These are phyloP conservation scores for Spinacia oleracea DNA, from an alignment of 179 eudicot species.

Conservation along the genomic window DNA sequence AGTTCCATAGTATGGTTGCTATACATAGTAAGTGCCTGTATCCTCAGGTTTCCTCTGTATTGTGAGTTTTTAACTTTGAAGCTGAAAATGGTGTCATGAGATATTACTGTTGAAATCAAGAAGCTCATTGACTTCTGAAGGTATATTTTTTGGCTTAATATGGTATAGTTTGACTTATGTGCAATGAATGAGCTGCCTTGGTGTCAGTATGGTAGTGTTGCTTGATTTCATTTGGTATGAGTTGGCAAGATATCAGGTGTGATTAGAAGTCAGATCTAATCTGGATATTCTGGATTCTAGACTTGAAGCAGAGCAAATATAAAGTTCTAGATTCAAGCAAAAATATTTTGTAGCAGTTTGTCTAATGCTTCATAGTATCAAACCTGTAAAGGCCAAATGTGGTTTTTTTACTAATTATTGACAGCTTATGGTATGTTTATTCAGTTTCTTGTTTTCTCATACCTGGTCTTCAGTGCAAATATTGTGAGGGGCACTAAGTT, in stretches of 20 bases:
- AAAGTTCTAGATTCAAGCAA: background rate
- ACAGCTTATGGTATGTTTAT: background rate
- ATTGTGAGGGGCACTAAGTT: background rate
- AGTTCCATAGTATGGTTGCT: background rate
- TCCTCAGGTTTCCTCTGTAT: background rate
- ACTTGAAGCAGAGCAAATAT: background rate
- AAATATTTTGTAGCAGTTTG: background rate
- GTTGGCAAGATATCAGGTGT: background rate
- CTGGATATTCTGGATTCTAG: background rate
- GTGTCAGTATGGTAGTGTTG: background rate
- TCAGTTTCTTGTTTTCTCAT: background rate
- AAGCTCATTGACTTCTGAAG: background rate
- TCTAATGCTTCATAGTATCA: background rate
- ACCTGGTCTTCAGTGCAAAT: background rate
- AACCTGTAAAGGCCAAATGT: background rate
- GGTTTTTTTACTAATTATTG: background rate
- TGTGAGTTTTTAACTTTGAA: background rate
- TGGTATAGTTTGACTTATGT: background rate
- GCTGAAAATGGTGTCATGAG: background rate
- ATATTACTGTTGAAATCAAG: background rate
- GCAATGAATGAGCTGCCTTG: background rate
- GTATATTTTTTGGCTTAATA: background rate
- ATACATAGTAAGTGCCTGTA: background rate
- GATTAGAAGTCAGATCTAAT: background rate
- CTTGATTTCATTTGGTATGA: background rate